Evolutionary conservation across 2,329 filamentous ascomycete species (phyloP).

Genomic region (Aspergillus persii): DNA sequence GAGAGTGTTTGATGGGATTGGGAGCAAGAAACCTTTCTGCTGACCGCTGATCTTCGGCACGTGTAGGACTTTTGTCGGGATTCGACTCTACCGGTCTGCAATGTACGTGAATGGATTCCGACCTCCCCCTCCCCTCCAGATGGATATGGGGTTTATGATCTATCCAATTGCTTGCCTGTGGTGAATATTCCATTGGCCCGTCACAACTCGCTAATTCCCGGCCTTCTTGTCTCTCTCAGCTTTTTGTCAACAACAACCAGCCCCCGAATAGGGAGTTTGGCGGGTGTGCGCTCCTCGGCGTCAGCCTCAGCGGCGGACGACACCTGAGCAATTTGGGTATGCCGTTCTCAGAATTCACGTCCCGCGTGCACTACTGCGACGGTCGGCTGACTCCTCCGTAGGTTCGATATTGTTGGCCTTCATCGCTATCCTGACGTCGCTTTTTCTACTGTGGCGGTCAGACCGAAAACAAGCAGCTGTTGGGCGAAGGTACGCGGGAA

Average conservation of each 20-base stretch:
- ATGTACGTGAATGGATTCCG: conserved; percentile 57
- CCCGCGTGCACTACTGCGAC: neutral
- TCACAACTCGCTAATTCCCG: conserved; percentile 15
- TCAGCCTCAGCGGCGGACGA: conserved; percentile 63
- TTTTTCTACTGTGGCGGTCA: conserved; percentile 72
- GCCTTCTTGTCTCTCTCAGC: conserved; percentile 43
- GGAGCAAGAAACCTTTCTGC: conserved; percentile 5
- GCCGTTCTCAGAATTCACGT: neutral
- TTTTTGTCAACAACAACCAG: conserved; percentile 62
- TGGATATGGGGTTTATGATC: neutral
- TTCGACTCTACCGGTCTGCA: conserved; percentile 79
- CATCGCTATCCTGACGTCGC: conserved; percentile 67
- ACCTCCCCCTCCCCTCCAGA: neutral
- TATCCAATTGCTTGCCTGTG: neutral
- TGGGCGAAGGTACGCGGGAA: conserved; percentile 69
- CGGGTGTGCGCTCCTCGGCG: conserved; percentile 74
- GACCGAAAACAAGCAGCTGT: conserved; percentile 92
- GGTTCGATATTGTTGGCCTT: conserved; percentile 84
- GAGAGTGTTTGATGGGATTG: neutral
- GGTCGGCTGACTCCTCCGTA: conserved; percentile 35
- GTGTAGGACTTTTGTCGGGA: conserved; percentile 75
- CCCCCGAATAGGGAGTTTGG: conserved; percentile 60
- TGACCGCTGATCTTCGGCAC: conserved; percentile 23
- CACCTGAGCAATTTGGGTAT: conserved; percentile 79
- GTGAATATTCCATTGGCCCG: conserved; percentile 1